Evolutionary conservation across 441 rosid species (phyloP), one percentile per base, ranked within the genome.

Genomic region (Kokia cookei): DNA sequence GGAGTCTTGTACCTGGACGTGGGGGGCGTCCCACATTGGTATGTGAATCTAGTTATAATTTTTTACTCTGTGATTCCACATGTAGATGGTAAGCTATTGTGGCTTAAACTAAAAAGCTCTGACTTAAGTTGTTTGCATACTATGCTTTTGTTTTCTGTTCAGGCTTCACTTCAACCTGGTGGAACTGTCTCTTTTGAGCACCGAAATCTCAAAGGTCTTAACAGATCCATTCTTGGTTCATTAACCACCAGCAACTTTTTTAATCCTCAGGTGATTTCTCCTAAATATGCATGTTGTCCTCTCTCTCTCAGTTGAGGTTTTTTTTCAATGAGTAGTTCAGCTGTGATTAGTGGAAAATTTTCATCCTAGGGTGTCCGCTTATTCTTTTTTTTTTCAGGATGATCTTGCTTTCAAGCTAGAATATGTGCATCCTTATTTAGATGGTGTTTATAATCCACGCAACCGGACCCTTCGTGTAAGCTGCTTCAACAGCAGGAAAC

Each of bases 1-100:
- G 99, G 99, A 96, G 94, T 81, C 90, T 96, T 78, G 97, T 96
- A 76, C 98, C 99, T 76, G 99, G 98, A 43, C 96, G 91, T 45
- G 97, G 99, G 83, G 98, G 99, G 68, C 91, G 93, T 58, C 98
- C 99, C 51, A 85, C 97, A 15, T 75, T 96, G 86, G 99, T 96
- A 87, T 81, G 68, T 62, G 37, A 77, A 19, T 74, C 19, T 29
- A 60, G 19, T 48, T 55, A 4, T 69, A 14, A 45, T 10, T 63
- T 53, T 53, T 14, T 60, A 69, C 19, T 27, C 45, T 53, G 65
- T 13, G 17, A 32, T 48, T 69, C 6, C 54, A 7, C 55, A 2
- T 55, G 11, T 15, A 47, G 63, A 60, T 67, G 14, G 63, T 74
- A 47, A 26, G 72, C 53, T 22, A 35, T 59, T 45, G 67, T 24